These are phyloP conservation scores for Xylariaceae sp. DNA, from an alignment of 2,329 filamentous ascomycete genomes.

Conservation along the genomic window DNA sequence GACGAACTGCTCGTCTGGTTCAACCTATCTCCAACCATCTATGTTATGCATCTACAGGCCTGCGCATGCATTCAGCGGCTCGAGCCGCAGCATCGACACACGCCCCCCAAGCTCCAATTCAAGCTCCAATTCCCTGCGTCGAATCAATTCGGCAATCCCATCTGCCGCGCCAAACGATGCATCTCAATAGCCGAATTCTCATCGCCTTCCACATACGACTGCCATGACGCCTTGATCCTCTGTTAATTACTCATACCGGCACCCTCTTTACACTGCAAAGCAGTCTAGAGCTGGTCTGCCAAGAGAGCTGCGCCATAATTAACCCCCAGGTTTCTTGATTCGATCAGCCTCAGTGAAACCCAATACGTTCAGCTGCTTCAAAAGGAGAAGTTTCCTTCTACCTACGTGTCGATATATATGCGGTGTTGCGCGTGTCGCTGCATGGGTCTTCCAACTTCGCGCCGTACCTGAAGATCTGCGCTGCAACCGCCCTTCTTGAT, in stretches of 20 bases:
- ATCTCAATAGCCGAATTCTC: background rate
- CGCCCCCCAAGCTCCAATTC: background rate
- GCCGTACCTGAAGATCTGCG: conserved; percentile 31
- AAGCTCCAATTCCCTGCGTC: conserved; percentile 13
- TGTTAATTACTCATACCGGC: too few relatives aligned
- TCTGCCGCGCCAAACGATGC: conserved; percentile 19
- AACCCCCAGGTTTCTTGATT: conserved; percentile 4
- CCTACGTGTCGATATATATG: background rate
- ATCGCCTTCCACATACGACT: too few relatives aligned
- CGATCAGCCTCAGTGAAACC: conserved; percentile 11
- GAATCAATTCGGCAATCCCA: conserved; percentile 18
- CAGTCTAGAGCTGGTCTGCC: conserved; percentile 16
- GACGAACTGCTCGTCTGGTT: too few relatives aligned
- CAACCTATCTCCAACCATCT: too few relatives aligned
- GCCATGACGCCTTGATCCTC: too few relatives aligned
- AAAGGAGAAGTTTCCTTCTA: background rate
- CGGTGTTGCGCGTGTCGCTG: background rate
- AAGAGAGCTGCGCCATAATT: conserved; percentile 9
- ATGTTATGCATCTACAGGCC: background rate
- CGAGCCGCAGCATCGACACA: conserved; percentile 18
- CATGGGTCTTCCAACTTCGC: conserved; percentile 15
- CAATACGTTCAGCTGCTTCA: background rate
- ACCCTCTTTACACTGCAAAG: conserved; percentile 14
- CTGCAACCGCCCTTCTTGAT: conserved; percentile 22
- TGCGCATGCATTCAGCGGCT: conserved; percentile 19